phyloP scores from a whole-genome alignment of 768 basidiomycete species.

The Suillus hirtellus region DNA sequence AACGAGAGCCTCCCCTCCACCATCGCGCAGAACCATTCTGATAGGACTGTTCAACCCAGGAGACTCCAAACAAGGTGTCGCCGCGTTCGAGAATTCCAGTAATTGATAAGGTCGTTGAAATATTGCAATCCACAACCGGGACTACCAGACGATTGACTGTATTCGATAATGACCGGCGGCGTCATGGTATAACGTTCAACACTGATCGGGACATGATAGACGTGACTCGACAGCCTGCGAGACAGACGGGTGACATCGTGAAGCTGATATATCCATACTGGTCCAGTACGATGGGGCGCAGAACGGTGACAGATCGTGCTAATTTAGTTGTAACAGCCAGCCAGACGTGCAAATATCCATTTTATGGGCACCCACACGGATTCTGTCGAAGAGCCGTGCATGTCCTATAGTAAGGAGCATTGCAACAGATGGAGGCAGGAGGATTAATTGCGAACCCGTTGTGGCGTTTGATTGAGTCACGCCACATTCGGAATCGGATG shows the following conservation, averaged over 20 bases:
- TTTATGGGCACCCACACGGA: no score
- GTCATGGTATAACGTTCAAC: background rate
- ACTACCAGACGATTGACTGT: background rate
- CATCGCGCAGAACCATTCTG: background rate
- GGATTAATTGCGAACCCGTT: no score
- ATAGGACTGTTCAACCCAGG: background rate
- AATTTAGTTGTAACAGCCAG: no score
- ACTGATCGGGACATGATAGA: background rate
- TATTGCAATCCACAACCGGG: background rate
- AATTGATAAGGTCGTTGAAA: background rate
- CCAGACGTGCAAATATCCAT: no score
- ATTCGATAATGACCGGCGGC: slow-evolving; percentile 1
- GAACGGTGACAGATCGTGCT: background rate
- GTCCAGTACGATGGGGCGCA: background rate
- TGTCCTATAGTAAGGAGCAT: no score
- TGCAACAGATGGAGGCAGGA: no score
- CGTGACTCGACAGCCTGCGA: background rate
- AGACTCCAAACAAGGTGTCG: background rate
- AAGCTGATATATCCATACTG: slow-evolving; percentile 1
- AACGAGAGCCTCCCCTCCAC: background rate
- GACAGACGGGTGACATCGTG: background rate
- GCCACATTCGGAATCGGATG: no score
- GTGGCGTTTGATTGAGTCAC: no score
- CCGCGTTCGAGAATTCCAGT: background rate
- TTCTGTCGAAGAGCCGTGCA: no score